A percentile compares a stretch with the other conserved stretches of the same genome.
Conservation (phyloP, 164 flowering plant species). For the Macadamia tetraphylla region DNA sequence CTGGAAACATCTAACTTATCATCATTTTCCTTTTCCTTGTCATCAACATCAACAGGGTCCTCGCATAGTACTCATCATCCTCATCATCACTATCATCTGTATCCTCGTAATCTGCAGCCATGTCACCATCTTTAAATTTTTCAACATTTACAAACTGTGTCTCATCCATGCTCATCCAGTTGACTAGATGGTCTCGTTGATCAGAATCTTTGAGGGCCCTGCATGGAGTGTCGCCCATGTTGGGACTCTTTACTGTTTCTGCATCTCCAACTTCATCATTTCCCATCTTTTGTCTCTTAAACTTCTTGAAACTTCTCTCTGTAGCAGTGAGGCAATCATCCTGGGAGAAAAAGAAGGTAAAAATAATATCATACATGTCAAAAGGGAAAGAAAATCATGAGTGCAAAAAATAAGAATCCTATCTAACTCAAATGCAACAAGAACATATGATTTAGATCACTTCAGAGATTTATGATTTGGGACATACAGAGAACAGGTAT, state of each 20-base stretch:
- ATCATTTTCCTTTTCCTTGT: slow-evolving; percentile 16
- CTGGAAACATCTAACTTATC: slow-evolving; percentile 7
- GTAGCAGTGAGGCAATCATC: slow-evolving; percentile 13
- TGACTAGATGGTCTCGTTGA: slow-evolving; percentile 25
- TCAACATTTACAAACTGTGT: slow-evolving; percentile 26
- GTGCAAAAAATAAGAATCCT: background rate
- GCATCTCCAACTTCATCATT: slow-evolving; percentile 11
- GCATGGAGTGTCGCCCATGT: slow-evolving; percentile 14
- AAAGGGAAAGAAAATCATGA: background rate
- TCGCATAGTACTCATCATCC: slow-evolving; percentile 24
- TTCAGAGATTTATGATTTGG: too few species aligned
- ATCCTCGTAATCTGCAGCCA: slow-evolving; percentile 25
- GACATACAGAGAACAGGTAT: background rate
- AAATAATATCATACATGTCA: too few species aligned
- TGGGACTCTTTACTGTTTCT: slow-evolving; percentile 3
- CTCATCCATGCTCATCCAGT: slow-evolving; percentile 55
- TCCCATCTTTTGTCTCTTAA: slow-evolving; percentile 36
- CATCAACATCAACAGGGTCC: slow-evolving; percentile 16
- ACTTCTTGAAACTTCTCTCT: slow-evolving; percentile 24
- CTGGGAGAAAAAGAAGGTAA: slow-evolving; percentile 12
- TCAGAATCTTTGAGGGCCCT: slow-evolving; percentile 3
- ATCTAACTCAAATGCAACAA: background rate
- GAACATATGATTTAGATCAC: background rate
- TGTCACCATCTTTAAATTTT: slow-evolving; percentile 29
- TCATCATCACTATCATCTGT: slow-evolving; percentile 38